phyloP scores from a whole-genome alignment of 768 basidiomycete species.

The Trichaptum fuscoviolaceum region DNA sequence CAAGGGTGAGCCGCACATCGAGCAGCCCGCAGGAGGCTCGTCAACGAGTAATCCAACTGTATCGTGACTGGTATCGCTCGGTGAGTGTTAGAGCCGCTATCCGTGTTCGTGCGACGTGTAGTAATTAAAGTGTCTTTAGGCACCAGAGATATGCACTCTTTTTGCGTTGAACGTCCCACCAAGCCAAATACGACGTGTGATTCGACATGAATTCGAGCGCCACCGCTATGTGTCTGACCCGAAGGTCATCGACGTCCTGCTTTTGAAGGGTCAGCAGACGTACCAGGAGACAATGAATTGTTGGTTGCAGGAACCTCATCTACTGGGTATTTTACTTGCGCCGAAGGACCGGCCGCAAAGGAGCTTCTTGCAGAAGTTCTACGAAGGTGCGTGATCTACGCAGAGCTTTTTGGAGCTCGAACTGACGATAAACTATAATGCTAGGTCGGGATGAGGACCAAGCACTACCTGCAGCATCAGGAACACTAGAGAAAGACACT shows the following conservation, averaged over 20 bases:
- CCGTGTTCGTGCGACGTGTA: slow-evolving; percentile 2
- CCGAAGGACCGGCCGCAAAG: slow-evolving; percentile 40
- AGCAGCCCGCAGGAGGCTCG: slow-evolving; percentile 54
- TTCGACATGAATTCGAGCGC: slow-evolving; percentile 83
- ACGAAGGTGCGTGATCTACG: slow-evolving; percentile 53
- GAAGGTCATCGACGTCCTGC: slow-evolving; percentile 76
- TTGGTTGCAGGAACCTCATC: slow-evolving; percentile 87
- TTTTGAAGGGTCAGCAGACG: slow-evolving; percentile 81
- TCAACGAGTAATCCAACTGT: slow-evolving; percentile 65
- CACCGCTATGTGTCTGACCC: slow-evolving; percentile 80
- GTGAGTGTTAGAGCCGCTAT: slow-evolving; percentile 42
- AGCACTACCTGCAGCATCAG: slow-evolving; percentile 63
- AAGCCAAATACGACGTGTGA: slow-evolving; percentile 68
- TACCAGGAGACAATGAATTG: slow-evolving; percentile 93
- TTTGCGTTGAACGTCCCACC: slow-evolving; percentile 83
- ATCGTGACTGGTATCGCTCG: slow-evolving; percentile 90
- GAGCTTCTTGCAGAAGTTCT: slow-evolving; percentile 81
- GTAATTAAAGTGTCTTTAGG: slow-evolving; percentile 38
- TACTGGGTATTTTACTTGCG: slow-evolving; percentile 63
- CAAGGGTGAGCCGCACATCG: slow-evolving; percentile 62
- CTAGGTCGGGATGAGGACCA: slow-evolving; percentile 74
- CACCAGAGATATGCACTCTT: slow-evolving; percentile 81
- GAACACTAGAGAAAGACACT: slow-evolving; percentile 16
- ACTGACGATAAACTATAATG: slow-evolving; percentile 7
- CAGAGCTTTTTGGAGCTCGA: slow-evolving; percentile 5